Evolutionary conservation across 2,329 filamentous ascomycete species (phyloP).

Genomic region (Colletotrichum costaricense): DNA sequence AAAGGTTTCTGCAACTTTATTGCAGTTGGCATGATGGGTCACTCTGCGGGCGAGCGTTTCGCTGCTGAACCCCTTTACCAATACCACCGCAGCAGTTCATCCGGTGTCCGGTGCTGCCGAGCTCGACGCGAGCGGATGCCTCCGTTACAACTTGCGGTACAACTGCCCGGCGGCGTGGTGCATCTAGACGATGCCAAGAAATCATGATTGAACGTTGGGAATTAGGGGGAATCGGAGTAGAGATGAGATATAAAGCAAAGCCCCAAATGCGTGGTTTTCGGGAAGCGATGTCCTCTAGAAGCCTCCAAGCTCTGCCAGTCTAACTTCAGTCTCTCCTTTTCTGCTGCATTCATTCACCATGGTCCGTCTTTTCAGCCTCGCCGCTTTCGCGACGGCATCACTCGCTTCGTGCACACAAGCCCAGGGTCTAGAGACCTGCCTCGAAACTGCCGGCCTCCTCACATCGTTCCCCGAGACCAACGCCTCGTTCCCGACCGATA

Average conservation of each 20-base stretch:
- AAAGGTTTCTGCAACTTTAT: constrained; percentile 23
- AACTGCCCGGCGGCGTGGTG: neutral
- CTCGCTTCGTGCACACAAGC: constrained; percentile 2
- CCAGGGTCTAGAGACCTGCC: constrained; percentile 25
- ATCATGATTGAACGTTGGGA: neutral
- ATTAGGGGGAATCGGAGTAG: neutral
- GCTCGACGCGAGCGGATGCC: neutral
- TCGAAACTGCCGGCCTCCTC: constrained; percentile 31
- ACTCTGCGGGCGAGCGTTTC: neutral
- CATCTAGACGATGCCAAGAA: constrained; percentile 14
- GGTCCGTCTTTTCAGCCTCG: constrained; percentile 11
- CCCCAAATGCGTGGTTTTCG: neutral
- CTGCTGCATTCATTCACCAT: neutral
- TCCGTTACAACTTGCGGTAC: neutral
- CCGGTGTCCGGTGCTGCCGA: constrained; percentile 16
- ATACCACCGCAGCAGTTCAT: neutral
- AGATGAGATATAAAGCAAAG: neutral
- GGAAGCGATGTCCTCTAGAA: neutral
- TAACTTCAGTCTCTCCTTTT: constrained; percentile 22
- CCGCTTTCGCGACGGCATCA: constrained; percentile 14
- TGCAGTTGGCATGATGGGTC: neutral
- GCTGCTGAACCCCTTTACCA: neutral
- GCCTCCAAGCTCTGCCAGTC: neutral
- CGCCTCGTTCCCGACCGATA: constrained; percentile 27
- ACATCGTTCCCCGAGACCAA: constrained; percentile 31